phyloP scores from a whole-genome alignment of 495 filamentous ascomycete genomes.

The Aspergillus conjunctus region DNA sequence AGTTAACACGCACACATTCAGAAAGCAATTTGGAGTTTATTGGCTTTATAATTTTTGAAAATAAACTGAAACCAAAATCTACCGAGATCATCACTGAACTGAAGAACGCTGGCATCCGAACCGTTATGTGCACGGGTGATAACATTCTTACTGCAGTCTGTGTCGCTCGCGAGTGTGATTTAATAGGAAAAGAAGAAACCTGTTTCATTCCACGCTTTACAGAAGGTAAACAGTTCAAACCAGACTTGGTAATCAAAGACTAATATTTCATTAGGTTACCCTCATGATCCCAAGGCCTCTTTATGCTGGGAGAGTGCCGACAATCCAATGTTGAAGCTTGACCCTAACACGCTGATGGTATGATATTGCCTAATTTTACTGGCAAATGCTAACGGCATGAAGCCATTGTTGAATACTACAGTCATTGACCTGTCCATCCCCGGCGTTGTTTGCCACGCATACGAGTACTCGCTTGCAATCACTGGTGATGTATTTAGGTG shows the following conservation, averaged over 20 bases:
- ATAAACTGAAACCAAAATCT: constrained; percentile 90
- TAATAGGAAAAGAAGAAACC: constrained; percentile 77
- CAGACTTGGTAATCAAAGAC: background rate
- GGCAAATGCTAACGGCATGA: constrained; percentile 32
- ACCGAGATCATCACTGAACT: constrained; percentile 78
- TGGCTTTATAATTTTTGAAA: constrained; percentile 98
- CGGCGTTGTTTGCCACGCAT: constrained; percentile 73
- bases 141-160: constrained; percentile 98
- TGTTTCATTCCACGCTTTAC: constrained; percentile 91
- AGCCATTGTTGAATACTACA: constrained; percentile 70
- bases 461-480: constrained; percentile 84
- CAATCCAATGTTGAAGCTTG: constrained; percentile 71
- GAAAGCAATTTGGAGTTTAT: constrained; percentile 83
- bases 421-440: constrained; percentile 81
- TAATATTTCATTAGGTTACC: constrained; percentile 48
- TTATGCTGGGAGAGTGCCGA: constrained; percentile 93
- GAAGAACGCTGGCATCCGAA: constrained; percentile 80
- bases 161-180: constrained; percentile 87
- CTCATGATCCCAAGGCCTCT: constrained; percentile 65
- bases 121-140: constrained; percentile 97
- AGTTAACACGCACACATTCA: constrained; percentile 82
- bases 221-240: constrained; percentile 55
- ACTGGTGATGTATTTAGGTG: constrained; percentile 95
- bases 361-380: constrained; percentile 16
- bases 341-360: constrained; percentile 74